Conservation (phyloP, 768 basidiomycete genomes). For the Phlegmacium glaucopus region DNA sequence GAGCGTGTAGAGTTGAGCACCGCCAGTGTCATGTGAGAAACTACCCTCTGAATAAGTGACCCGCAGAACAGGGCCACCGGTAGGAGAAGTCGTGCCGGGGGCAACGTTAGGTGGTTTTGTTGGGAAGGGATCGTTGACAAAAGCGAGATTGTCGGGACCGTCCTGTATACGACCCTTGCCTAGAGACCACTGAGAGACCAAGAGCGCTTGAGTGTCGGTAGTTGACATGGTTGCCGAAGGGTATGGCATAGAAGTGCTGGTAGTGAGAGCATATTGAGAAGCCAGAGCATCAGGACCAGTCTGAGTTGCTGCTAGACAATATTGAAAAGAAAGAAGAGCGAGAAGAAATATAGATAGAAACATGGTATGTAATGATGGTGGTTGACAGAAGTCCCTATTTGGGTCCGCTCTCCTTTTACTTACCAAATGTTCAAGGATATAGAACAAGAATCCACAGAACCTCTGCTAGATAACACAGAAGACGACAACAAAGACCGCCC, state of each 20-base stretch:
- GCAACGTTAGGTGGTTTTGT: conserved; percentile 33
- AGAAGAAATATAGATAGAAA: conserved; percentile 6
- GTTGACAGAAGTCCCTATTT: conserved; percentile 10
- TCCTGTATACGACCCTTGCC: conserved; percentile 60
- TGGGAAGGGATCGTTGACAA: conserved; percentile 69
- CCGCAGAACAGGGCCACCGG: conserved; percentile 49
- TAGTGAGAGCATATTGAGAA: conserved; percentile 49
- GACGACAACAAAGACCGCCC: too few species aligned
- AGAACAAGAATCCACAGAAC: conserved; percentile 47
- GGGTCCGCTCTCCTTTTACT: conserved; percentile 7
- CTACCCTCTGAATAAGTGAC: conserved; percentile 63
- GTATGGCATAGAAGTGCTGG: conserved; percentile 62
- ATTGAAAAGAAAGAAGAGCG: conserved; percentile 14
- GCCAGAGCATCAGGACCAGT: conserved; percentile 38
- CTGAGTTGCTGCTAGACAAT: conserved; percentile 25
- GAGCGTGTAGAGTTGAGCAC: conserved; percentile 62
- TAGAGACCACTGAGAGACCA: conserved; percentile 59
- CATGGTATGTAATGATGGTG: conserved; percentile 2
- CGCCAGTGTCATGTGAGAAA: conserved; percentile 58
- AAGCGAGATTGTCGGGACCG: conserved; percentile 50
- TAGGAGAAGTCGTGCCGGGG: conserved; percentile 20
- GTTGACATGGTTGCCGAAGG: conserved; percentile 58
- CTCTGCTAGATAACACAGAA: conserved; percentile 59
- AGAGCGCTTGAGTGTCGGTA: conserved; percentile 44
- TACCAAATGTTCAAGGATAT: conserved; percentile 21